Base-by-base conservation (phyloP, 108 stramenopile species). In the Hondaea fermentalgiana region DNA sequence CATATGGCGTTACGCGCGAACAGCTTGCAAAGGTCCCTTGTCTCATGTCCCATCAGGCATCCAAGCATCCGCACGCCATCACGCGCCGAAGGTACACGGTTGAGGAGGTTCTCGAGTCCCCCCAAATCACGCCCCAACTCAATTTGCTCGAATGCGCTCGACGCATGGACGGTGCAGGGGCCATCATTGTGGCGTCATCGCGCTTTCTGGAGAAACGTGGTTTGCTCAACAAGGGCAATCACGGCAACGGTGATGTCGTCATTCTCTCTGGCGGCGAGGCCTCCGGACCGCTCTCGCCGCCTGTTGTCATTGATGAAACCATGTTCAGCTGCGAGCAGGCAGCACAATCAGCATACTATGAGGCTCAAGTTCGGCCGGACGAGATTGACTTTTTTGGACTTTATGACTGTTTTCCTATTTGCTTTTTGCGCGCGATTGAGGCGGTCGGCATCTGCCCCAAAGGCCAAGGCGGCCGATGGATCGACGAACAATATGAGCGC, bases 381-480 rank as follows among this genome's bases (percentile, higher is more conserved):
- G 90, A 93, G 25, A 93, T 93, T 72, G 91, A 93, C 60, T 93
- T 91, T 25, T 93, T 93, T 58, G 92, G 91, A 6, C 57, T 93
- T n/a, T 93, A 93, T 72, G 92, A 93, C 83, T 93, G 92, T 64
- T 93, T 91, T 60, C 92, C 92, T 21, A 91, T 93, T n/a, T 93
- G 92, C 58, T 89, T 93, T 25, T 29, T 93, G 51, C 91, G 92
- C 2, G 92, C 92, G 3, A 49, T 93, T n/a, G 92, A 93, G 58
- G 90, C 91, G 12, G 57, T 72, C 72, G 91, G 91, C 4, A 43
- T 91, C 21, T 59, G 58, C 47, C 19, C 51, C 19, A 90, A 91
- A 23, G 92, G 92, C 8, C 28, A 59, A 19, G 91, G 87, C 17
- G 92, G 92, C 16, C 29, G 76, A 4, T 91, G 89, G 35, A 58